Base-by-base conservation (phyloP, 345 rosid species). In the Eucalyptus fibrosa region DNA sequence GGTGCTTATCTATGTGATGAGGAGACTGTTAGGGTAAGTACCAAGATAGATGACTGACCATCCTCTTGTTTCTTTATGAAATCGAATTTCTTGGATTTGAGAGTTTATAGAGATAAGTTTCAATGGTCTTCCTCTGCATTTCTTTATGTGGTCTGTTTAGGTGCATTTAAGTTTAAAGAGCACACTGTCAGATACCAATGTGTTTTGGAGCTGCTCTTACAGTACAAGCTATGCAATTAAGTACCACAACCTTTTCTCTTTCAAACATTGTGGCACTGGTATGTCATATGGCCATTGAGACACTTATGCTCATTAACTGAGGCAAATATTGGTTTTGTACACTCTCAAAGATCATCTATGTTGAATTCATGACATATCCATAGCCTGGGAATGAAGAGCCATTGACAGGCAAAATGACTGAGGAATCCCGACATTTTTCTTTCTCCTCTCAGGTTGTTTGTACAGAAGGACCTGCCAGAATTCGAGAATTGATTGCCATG, bases 1-100 rank as follows among this genome's bases (percentile, higher is more conserved):
- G 99, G 99, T 90, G 99, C 97, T 92, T 92, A 97, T 93, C 96
- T 98, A 37, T 98, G 98, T 82, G 99, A 98, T 91, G 97, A 97
- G 91, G 99, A 97, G 91, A 96, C 98, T 88, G 99, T 98, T 47
- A 94, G 96, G 92, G 99, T 98, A 95, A 94, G 97, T 92, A 86
- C 40, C 83, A 45, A 59, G 87, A 21, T 53, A 7, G 45, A 72
- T 37, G 47, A 37, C 83, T 37, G 83, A 37, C 45, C 44, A 37
- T 72, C 47, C 47, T 72, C 83, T 72, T 72, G 83, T 72, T 19
- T 72, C 45, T 19, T 37, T 72, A 72, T 72, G 83, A 72, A 37
- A 19, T 72, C 5, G 26, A 37, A 19, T 72, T 37, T 72, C 45
- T 37, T 11, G 26, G 82, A 72, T 19, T 21, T 37, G 82, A 72